Evolutionary conservation across 345 rosid species (phyloP).

Genomic region (Populus nigra): DNA sequence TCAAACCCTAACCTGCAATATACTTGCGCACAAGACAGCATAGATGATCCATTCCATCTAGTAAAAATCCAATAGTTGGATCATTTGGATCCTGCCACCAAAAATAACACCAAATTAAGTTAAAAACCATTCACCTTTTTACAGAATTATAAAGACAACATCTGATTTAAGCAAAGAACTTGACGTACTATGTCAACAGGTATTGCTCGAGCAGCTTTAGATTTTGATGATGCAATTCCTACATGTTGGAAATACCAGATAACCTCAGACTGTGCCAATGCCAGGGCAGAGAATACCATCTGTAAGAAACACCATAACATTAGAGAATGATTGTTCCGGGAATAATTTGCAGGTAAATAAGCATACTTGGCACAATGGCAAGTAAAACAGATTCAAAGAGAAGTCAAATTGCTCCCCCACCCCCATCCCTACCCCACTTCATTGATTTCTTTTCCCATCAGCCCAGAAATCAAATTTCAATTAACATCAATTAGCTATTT

Average conservation of each 20-base stretch:
- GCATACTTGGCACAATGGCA: not conserved
- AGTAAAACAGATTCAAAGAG: not conserved
- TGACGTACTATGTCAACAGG: constrained; percentile 79
- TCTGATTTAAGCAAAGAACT: constrained; percentile 3
- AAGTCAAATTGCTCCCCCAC: not conserved
- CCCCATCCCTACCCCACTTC: not conserved
- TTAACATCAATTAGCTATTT: not conserved
- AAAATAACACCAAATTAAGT: constrained; percentile 19
- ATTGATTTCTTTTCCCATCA: not conserved
- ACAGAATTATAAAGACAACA: constrained; percentile 7
- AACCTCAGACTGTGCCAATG: constrained; percentile 93
- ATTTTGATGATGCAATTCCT: constrained; percentile 82
- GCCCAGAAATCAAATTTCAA: not conserved
- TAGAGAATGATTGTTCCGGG: not conserved
- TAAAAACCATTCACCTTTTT: not conserved
- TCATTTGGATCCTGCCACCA: constrained; percentile 86
- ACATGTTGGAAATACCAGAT: constrained; percentile 95
- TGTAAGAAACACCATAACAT: constrained; percentile 32
- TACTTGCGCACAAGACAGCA: constrained; percentile 97
- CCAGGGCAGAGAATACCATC: constrained; percentile 99
- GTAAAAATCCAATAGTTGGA: constrained; percentile 92
- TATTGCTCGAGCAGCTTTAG: constrained; percentile 61
- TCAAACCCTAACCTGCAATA: constrained; percentile 62
- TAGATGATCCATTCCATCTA: constrained; percentile 93
- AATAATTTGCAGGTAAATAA: not conserved